Conservation (phyloP, 257 asterid genomes). For the Marsdenia floribunda region DNA sequence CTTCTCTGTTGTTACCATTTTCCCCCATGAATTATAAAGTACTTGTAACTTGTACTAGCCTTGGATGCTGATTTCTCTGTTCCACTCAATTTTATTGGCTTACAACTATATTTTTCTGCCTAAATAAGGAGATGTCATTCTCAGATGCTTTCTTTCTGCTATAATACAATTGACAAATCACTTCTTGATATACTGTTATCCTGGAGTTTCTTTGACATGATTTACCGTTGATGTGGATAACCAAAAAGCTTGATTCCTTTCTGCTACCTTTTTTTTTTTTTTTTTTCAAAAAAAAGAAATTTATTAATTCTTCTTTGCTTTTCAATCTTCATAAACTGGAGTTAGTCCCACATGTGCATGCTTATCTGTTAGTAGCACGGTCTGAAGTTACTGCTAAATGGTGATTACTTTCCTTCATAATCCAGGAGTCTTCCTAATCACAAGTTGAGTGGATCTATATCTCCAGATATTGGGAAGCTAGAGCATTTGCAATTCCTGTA, state of each 20-base stretch:
- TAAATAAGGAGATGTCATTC: not conserved
- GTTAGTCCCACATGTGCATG: not conserved
- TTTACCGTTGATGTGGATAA: not conserved
- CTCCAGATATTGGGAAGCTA: constrained; percentile 84
- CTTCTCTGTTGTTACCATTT: not conserved
- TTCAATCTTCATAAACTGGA: not conserved
- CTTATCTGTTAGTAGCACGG: not conserved
- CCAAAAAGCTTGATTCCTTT: not conserved
- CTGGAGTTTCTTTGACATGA: not conserved
- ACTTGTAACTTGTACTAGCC: not conserved
- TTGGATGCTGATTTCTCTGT: not conserved
- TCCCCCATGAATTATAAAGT: not conserved
- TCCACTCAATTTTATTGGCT: not conserved
- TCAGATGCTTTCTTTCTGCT: not conserved
- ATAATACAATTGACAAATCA: not conserved
- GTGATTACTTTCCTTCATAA: constrained; percentile 18
- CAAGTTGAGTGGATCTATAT: constrained; percentile 78
- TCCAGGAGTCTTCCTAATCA: constrained; percentile 92
- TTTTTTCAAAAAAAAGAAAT: not conserved
- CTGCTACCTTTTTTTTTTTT: constrained; percentile 2
- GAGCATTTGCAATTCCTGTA: constrained; percentile 81
- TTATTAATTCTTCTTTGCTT: not conserved
- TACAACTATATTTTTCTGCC: not conserved
- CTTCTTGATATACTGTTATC: not conserved
- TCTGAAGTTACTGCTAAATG: not conserved